Evolutionary conservation across 208 protist species (phyloP), one percentile per base, ranked within the genome.

Genomic region (Acanthamoeba triangularis): DNA sequence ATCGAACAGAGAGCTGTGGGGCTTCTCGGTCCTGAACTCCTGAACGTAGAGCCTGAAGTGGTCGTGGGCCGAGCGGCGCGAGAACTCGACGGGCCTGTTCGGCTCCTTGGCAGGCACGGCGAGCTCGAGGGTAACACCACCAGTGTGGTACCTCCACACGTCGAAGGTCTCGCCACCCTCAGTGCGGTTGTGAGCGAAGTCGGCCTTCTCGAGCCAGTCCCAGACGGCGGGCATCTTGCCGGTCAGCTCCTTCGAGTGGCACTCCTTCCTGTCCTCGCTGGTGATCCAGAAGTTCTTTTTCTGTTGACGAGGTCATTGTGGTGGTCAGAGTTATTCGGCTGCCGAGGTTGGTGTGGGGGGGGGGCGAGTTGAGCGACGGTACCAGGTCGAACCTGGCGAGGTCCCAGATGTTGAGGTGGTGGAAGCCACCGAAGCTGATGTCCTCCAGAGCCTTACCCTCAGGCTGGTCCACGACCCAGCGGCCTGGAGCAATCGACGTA

Each of bases 251-350:
- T 33, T 33, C 41, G 14, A 18, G 41, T 84, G 41, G 74, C 74
- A 84, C 74, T 84, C 25, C 74, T 49, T 84, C 74, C 37, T 47
- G 33, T 84, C 74, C 23, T 11, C 6, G 16, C 5, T 28, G 74
- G 11, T 56, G 74, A 80, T 84, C 10, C 23, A 84, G 74, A 49
- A 80, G 72, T 80, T 80, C 74, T 84, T 84, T n/a, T 84, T 84
- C 74, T 84, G 74, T 74, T n/a, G n/a, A n/a, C n/a, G n/a, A n/a
- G n/a, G n/a, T n/a, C n/a, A n/a, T n/a, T n/a, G n/a, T n/a, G n/a
- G n/a, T n/a, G n/a, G n/a, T n/a, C n/a, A n/a, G n/a, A n/a, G n/a
- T n/a, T n/a, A n/a, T n/a, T n/a, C n/a, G n/a, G n/a, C n/a, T n/a
- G n/a, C n/a, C n/a, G n/a, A n/a, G n/a, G n/a, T n/a, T n/a, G n/a